Percentiles rank a stretch among this genome's conserved stretches.
phyloP scores from a whole-genome alignment of 176 grass and related monocot genomes.

The Oryza glaberrima region DNA sequence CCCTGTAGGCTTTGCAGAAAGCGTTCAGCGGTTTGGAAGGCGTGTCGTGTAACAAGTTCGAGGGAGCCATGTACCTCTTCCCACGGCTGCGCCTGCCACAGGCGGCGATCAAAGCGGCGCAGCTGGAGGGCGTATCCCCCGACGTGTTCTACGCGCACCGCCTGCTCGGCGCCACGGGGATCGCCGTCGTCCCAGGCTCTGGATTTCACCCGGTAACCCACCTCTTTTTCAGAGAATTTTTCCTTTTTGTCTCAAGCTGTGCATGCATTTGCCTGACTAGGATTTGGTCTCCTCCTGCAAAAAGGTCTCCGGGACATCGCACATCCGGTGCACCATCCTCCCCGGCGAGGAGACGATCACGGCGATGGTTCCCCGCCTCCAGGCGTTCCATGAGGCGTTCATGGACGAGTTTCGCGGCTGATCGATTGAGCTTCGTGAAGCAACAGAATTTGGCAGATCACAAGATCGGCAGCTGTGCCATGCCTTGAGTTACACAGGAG shows the following conservation, averaged over 20 bases:
- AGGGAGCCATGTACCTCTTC: slow-evolving; percentile 79
- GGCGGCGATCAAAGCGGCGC: slow-evolving; percentile 57
- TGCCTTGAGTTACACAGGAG: too few species aligned
- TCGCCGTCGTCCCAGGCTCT: slow-evolving; percentile 69
- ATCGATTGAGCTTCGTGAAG: background rate
- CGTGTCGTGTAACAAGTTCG: slow-evolving; percentile 61
- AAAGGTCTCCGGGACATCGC: slow-evolving; percentile 45
- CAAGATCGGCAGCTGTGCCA: background rate
- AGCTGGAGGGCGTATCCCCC: slow-evolving; percentile 35
- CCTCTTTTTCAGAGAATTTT: background rate
- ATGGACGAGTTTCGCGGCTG: slow-evolving; percentile 60
- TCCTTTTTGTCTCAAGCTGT: background rate
- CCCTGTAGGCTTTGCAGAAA: slow-evolving; percentile 48
- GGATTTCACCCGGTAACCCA: slow-evolving; percentile 62
- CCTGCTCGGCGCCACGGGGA: slow-evolving; percentile 60
- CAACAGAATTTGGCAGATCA: background rate
- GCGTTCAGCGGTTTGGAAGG: slow-evolving; percentile 76
- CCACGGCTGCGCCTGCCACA: slow-evolving; percentile 60
- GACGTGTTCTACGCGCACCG: slow-evolving; percentile 60
- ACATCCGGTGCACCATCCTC: slow-evolving; percentile 67
- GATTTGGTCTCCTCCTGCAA: background rate
- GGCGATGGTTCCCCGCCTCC: slow-evolving; percentile 47
- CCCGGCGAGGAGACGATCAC: slow-evolving; percentile 53
- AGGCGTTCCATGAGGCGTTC: slow-evolving; percentile 74
- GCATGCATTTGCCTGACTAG: background rate